These are phyloP conservation scores for Thalassiosira profunda DNA, from an alignment of 108 stramenopile genomes.

Conservation along the genomic window DNA sequence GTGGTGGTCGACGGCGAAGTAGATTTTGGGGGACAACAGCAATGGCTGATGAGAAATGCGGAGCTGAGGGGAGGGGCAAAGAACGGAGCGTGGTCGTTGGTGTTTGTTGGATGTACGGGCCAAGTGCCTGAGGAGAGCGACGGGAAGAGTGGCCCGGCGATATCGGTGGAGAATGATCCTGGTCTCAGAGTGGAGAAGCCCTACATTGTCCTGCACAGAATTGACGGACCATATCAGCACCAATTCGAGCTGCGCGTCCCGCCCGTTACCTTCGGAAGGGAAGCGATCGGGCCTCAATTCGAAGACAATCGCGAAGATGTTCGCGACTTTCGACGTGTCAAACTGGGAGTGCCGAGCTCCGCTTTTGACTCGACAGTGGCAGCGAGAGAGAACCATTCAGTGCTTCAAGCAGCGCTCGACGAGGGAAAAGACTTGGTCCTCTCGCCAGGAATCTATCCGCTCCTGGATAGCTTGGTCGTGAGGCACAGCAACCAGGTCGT, in stretches of 20 bases:
- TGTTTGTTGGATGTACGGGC: conserved; percentile 69
- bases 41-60: conserved; percentile 69
- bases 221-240: too few species aligned
- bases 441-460: conserved; percentile 74
- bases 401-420: conserved; percentile 64
- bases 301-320: conserved; percentile 32
- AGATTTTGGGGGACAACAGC: conserved; percentile 75
- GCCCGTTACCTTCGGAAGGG: neutral
- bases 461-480: conserved; percentile 62
- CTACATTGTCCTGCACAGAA: neutral
- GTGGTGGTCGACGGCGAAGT: conserved; percentile 56
- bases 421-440: conserved; percentile 81
- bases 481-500: conserved; percentile 67
- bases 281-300: neutral
- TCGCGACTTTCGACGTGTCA: conserved; percentile 59
- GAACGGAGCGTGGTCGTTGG: conserved; percentile 79
- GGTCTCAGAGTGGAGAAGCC: conserved; percentile 12
- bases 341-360: conserved; percentile 37
- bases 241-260: neutral
- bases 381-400: conserved; percentile 41
- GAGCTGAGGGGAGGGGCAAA: conserved; percentile 31
- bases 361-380: too few species aligned
- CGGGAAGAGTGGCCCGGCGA: conserved; percentile 26
- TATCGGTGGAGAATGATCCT: conserved; percentile 63
- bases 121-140: conserved; percentile 17